Conservation (phyloP, 1,139 yeast species). For the Diutina rugosa region DNA sequence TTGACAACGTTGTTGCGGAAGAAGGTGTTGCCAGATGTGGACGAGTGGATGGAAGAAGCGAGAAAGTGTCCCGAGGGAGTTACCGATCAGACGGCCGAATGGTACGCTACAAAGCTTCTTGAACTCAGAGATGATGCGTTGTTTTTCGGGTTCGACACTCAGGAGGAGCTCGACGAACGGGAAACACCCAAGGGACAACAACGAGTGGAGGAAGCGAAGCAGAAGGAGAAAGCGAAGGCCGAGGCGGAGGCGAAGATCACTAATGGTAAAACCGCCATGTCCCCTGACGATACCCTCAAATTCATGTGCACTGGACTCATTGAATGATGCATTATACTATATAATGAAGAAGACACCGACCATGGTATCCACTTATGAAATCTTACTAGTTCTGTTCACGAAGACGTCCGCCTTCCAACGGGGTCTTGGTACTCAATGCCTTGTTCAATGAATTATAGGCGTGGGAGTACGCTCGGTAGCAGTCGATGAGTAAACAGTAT, state of each 20-base stretch:
- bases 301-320: slow-evolving; percentile 29
- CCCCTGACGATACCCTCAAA: slow-evolving; percentile 25
- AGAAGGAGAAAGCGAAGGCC: slow-evolving; percentile 14
- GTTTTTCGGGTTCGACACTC: slow-evolving; percentile 48
- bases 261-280: slow-evolving; percentile 19
- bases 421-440: neutral
- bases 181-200: slow-evolving; percentile 29
- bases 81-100: slow-evolving; percentile 47
- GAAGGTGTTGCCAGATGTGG: slow-evolving; percentile 82
- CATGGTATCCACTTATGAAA: neutral
- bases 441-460: neutral
- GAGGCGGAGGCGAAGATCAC: slow-evolving; percentile 17
- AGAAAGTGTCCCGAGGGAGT: slow-evolving; percentile 15
- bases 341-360: neutral
- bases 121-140: slow-evolving; percentile 42
- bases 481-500: neutral
- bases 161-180: slow-evolving; percentile 27
- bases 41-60: slow-evolving; percentile 68
- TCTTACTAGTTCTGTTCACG: neutral
- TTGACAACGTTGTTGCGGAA: slow-evolving; percentile 75
- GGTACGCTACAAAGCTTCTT: slow-evolving; percentile 47
- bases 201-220: slow-evolving; percentile 17
- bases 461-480: neutral
- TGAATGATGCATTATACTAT: slow-evolving; percentile 6
- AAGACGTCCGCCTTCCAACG: neutral